Percentiles rank a stretch among this genome's conserved stretches.
Conservation (phyloP, 345 rosid genomes). For the Hypericum perforatum region DNA sequence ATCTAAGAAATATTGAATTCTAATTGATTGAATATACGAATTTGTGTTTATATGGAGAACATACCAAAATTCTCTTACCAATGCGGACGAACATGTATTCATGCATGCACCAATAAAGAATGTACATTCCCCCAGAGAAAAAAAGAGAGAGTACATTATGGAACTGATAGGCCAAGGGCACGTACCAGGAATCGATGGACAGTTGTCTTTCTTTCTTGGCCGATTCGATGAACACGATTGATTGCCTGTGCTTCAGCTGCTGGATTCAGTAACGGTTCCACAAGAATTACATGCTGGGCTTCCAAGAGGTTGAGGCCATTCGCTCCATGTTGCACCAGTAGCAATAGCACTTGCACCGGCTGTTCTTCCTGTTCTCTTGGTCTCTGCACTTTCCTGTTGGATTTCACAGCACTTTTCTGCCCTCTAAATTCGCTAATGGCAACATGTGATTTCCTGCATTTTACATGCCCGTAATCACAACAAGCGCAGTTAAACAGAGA, state of each 20-base stretch:
- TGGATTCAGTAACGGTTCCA: slow-evolving; percentile 90
- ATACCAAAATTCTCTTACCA: no score
- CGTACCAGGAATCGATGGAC: slow-evolving; percentile 88
- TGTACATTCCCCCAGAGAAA: not conserved
- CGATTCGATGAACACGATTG: slow-evolving; percentile 86
- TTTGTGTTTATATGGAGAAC: no score
- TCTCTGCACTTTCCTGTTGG: slow-evolving; percentile 12
- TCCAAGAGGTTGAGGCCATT: slow-evolving; percentile 94
- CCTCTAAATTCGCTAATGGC: slow-evolving; percentile 76
- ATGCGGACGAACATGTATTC: no score
- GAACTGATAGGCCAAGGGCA: slow-evolving; percentile 8
- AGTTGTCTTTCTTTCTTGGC: slow-evolving; percentile 65
- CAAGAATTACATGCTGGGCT: slow-evolving; percentile 88
- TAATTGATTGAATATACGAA: no score
- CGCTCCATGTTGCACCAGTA: slow-evolving; percentile 89
- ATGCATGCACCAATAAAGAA: not conserved
- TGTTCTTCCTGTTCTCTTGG: slow-evolving; percentile 22
- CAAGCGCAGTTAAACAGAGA: not conserved
- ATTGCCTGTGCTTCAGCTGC: slow-evolving; percentile 97
- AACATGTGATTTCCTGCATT: slow-evolving; percentile 64
- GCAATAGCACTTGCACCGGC: slow-evolving; percentile 61
- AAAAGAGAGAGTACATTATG: not conserved
- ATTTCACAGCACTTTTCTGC: slow-evolving; percentile 23
- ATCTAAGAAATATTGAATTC: no score
- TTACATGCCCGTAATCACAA: slow-evolving; percentile 13